phyloP scores from a whole-genome alignment of 306 rosid genomes.

The Cicer bijugum region DNA sequence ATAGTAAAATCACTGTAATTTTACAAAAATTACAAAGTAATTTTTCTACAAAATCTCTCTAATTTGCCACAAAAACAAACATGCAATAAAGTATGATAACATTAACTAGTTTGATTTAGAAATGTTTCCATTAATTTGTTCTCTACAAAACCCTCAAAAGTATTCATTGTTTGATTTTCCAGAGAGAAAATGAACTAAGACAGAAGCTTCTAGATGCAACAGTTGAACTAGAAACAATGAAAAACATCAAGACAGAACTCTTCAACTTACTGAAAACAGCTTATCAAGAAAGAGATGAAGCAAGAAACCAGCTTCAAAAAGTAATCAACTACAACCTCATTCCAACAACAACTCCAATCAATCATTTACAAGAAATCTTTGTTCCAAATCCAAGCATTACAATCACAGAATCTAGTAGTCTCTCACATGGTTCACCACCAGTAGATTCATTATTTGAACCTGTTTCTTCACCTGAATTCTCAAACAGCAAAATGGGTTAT shows the following conservation, averaged over 20 bases:
- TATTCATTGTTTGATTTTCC: constrained; percentile 39
- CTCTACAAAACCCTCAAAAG: not conserved
- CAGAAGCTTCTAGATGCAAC: constrained; percentile 56
- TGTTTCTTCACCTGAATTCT: constrained; percentile 74
- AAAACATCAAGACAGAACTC: constrained; percentile 41
- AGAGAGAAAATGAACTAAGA: constrained; percentile 64
- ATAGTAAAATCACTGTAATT: no score
- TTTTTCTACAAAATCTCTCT: no score
- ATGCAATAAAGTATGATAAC: no score
- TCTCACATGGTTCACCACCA: constrained; percentile 70
- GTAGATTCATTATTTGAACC: constrained; percentile 72
- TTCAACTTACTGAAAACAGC: constrained; percentile 54
- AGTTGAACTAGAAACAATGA: constrained; percentile 63
- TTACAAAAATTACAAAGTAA: no score
- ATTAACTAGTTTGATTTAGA: no score
- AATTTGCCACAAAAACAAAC: no score
- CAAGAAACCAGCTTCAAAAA: constrained; percentile 58
- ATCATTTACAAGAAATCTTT: constrained; percentile 30
- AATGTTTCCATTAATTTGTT: no score
- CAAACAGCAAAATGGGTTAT: constrained; percentile 53
- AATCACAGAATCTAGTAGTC: constrained; percentile 61
- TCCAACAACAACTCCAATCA: not conserved
- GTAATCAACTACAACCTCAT: constrained; percentile 42
- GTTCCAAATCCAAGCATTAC: constrained; percentile 63
- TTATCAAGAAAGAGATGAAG: constrained; percentile 77